Evolutionary conservation across 2,329 filamentous ascomycete species (phyloP).

Genomic region (Metarhizium sp.): DNA sequence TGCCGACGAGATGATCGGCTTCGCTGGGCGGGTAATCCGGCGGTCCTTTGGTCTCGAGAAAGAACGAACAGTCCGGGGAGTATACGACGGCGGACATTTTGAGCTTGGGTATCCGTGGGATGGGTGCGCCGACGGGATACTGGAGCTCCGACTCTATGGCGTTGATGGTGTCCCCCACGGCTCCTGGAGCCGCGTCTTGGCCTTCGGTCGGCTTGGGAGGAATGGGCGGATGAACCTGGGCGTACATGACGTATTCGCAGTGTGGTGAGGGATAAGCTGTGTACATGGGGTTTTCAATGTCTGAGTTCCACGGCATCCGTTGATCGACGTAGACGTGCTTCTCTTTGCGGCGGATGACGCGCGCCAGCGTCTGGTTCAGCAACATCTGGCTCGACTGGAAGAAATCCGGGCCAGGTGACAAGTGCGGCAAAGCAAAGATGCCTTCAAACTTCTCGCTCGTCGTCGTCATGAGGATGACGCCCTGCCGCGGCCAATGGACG

Average conservation of each 20-base stretch:
- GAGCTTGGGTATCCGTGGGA: constrained; percentile 43
- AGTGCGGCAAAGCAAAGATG: constrained; percentile 79
- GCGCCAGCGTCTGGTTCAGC: constrained; percentile 63
- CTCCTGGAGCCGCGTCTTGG: constrained; percentile 19
- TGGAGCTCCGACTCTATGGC: constrained; percentile 55
- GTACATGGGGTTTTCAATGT: constrained; percentile 51
- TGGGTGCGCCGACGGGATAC: constrained; percentile 49
- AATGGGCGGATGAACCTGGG: constrained; percentile 60
- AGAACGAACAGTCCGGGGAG: constrained; percentile 60
- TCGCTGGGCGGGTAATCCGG: constrained; percentile 42
- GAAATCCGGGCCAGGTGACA: constrained; percentile 52
- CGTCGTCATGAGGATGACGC: constrained; percentile 72
- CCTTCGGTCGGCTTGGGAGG: constrained; percentile 23
- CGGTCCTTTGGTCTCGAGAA: constrained; percentile 55
- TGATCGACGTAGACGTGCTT: constrained; percentile 42
- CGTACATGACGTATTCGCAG: constrained; percentile 83
- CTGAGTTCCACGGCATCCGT: constrained; percentile 68
- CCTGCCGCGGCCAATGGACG: constrained; percentile 75
- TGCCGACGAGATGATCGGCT: constrained; percentile 46
- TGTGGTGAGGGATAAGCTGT: constrained; percentile 53
- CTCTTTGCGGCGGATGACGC: constrained; percentile 57
- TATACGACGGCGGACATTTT: constrained; percentile 55
- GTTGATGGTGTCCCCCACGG: constrained; percentile 31
- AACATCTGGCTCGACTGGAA: constrained; percentile 52
- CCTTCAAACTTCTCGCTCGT: constrained; percentile 93